Evolutionary conservation across 2,329 filamentous ascomycete species (phyloP).

Genomic region (Colletotrichum theobromicola): DNA sequence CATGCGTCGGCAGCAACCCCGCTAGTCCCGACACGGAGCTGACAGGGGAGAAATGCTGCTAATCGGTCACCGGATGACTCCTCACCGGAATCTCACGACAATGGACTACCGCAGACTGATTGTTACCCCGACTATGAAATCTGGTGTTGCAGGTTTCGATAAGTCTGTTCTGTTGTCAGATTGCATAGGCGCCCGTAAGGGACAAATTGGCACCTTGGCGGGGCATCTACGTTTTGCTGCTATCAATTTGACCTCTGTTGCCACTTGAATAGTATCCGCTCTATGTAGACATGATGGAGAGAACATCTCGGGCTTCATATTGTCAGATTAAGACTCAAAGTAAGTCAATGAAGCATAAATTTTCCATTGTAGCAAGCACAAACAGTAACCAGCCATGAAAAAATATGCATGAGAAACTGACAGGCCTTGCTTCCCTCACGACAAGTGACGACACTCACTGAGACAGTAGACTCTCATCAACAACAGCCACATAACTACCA

Average conservation of each 20-base stretch:
- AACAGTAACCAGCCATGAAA: neutral
- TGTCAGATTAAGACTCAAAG: neutral
- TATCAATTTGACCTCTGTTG: too few species aligned
- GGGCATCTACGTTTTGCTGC: too few species aligned
- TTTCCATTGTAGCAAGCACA: neutral
- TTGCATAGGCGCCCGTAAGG: too few species aligned
- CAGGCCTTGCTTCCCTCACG: neutral
- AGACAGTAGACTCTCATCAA: neutral
- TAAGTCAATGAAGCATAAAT: neutral
- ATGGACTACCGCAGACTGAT: neutral
- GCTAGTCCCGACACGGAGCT: neutral
- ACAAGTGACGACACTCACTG: neutral
- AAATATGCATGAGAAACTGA: neutral
- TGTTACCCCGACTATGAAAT: accelerated
- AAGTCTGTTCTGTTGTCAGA: neutral
- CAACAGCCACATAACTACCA: accelerated
- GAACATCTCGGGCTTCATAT: neutral
- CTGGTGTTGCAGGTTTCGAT: neutral
- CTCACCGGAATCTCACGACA: neutral
- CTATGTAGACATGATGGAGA: accelerated
- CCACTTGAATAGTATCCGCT: too few species aligned
- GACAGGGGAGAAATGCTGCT: neutral
- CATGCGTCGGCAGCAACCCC: neutral
- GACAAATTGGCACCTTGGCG: too few species aligned
- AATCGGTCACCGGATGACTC: neutral